phyloP scores from a whole-genome alignment of 2,329 filamentous ascomycete species.

The Westerdykella aurantiaca region DNA sequence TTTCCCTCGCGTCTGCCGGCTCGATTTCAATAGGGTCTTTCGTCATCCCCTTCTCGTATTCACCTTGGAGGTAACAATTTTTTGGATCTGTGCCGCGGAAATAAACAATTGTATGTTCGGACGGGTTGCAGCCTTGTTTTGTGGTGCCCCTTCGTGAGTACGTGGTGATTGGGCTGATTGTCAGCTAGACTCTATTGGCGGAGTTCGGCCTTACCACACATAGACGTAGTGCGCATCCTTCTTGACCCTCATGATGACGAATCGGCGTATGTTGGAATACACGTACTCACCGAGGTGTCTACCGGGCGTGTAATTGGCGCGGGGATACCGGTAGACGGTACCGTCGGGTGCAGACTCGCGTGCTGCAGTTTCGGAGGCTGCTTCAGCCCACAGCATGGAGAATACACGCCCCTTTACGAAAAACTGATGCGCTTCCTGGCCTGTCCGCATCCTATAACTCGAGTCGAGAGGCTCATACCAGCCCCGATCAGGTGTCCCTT shows the following conservation, averaged over 20 bases:
- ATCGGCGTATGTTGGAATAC: constrained; percentile 22
- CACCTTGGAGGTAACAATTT: constrained; percentile 8
- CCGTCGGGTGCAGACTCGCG: background rate
- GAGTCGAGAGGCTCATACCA: constrained; percentile 5
- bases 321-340: constrained; percentile 10
- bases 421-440: constrained; percentile 9
- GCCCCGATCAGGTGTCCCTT: constrained; percentile 3
- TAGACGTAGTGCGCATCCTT: constrained; percentile 15
- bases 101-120: constrained; percentile 38
- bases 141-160: constrained; percentile 34
- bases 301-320: background rate
- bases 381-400: constrained; percentile 17
- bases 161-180: constrained; percentile 37
- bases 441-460: constrained; percentile 17
- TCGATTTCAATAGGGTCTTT: constrained; percentile 37
- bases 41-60: constrained; percentile 27
- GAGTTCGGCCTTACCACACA: constrained; percentile 12
- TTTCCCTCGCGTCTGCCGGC: constrained; percentile 13
- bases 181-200: background rate
- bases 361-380: constrained; percentile 4
- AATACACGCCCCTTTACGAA: constrained; percentile 18
- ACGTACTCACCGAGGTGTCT: constrained; percentile 4
- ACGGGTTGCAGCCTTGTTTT: constrained; percentile 33
- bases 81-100: constrained; percentile 6
- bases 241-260: constrained; percentile 17